phyloP scores from a whole-genome alignment of 1,139 yeast genomes.

The Saccharomyces hybrid region DNA sequence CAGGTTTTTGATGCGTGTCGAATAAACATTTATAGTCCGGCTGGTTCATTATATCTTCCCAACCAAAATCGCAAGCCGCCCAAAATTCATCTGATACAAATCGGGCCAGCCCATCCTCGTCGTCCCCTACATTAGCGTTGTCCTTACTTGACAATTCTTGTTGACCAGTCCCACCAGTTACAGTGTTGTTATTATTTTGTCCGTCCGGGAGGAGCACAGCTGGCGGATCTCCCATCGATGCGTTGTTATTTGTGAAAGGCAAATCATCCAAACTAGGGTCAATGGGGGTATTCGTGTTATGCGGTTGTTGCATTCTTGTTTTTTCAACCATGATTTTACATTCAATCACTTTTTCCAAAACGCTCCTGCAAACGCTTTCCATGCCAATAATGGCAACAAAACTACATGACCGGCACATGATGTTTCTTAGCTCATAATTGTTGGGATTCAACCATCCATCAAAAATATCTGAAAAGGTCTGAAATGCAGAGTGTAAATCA shows the following conservation, averaged over 20 bases:
- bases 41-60: conserved; percentile 16
- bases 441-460: conserved; percentile 8
- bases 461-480: conserved; percentile 13
- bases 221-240: not conserved
- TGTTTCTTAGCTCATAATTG: conserved; percentile 6
- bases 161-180: not conserved
- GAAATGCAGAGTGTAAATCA: conserved; percentile 12
- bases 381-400: conserved; percentile 11
- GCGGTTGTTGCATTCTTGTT: not conserved
- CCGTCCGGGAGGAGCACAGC: not conserved
- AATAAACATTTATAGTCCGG: conserved; percentile 3
- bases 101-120: conserved; percentile 10
- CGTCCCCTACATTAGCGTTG: no score
- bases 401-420: conserved; percentile 12
- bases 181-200: not conserved
- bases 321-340: conserved; percentile 15
- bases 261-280: not conserved
- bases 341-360: conserved; percentile 18
- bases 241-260: not conserved
- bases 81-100: conserved; percentile 19
- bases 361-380: conserved; percentile 15
- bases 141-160: no score
- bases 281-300: not conserved
- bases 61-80: conserved; percentile 16
- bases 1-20: not conserved